Evolutionary conservation across 176 grass and related monocot species (phyloP), one percentile per base, ranked within the genome.

Genomic region (Pontederia crassipes): DNA sequence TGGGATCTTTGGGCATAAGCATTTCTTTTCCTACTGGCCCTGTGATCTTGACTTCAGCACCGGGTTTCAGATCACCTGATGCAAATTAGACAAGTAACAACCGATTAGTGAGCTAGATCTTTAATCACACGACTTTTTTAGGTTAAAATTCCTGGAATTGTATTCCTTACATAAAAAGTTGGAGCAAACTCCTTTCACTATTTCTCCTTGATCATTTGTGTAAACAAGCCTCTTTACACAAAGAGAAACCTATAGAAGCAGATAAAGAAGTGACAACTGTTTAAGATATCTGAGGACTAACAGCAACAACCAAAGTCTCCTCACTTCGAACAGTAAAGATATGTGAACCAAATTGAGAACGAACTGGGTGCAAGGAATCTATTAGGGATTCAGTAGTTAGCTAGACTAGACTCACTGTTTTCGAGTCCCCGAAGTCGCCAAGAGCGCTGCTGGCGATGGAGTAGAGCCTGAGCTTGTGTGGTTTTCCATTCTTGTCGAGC

Each of bases 211-310:
- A 0, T 98, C 81, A 45, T 97, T 92, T 52, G 93, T 98, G 64
- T 92, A 92, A n/a, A 98, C 81, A 12, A 98, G 87, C 48, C 93
- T 77, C 87, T 97, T 97, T 46, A 97, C 93, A 57, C 93, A 98
- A 0, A 92, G 66, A 2, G 93, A 98, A 17, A 92, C 93, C 93
- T 97, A 56, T 45, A 56, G 26, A 78, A 13, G 12, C 45, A 32
- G 51, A 8, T 3, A 17, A 65, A 3, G 4, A 40, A 40, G 6
- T 40, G 6, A 40, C 32, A 40, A 40, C 32, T 40, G 32, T 40
- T 40, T 40, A 40, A 40, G 32, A 40, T 40, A 40, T 40, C 32
- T 1, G 32, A 40, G 32, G 32, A 40, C 32, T 40, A 40, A 40
- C 6, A 40, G 54, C 18, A 17, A 16, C 2, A n/a, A 55, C 20